Evolutionary conservation across 495 filamentous ascomycete genomes (phyloP).

Genomic region (Barbatosphaeria neglecta): DNA sequence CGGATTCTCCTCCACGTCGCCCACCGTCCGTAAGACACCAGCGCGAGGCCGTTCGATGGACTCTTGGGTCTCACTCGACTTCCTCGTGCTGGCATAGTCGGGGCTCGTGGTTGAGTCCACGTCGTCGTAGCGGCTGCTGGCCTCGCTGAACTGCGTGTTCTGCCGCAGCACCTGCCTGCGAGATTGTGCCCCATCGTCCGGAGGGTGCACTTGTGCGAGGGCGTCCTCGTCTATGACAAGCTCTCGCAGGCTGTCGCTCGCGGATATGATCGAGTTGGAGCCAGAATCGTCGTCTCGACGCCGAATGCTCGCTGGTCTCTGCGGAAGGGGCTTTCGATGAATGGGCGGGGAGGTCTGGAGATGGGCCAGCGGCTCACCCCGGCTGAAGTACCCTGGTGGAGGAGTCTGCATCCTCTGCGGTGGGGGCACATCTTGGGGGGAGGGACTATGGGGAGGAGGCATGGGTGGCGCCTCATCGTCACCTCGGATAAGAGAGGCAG

Average conservation of each 20-base stretch:
- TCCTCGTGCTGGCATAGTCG: slow-evolving; percentile 60
- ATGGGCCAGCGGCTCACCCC: slow-evolving; percentile 13
- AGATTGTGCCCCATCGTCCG: slow-evolving; percentile 8
- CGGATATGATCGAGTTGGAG: slow-evolving; percentile 24
- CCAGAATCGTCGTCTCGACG: slow-evolving; percentile 16
- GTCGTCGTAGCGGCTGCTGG: slow-evolving; percentile 35
- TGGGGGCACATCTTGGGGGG: slow-evolving; percentile 6
- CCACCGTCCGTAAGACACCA: slow-evolving; percentile 74
- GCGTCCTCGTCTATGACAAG: slow-evolving; percentile 54
- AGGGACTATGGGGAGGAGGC: slow-evolving; percentile 11
- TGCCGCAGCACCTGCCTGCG: slow-evolving; percentile 8
- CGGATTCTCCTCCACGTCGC: slow-evolving; percentile 33
- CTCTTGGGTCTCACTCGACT: slow-evolving; percentile 49
- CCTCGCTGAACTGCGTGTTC: slow-evolving; percentile 23
- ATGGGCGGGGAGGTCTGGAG: slow-evolving; percentile 24
- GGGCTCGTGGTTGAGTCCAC: slow-evolving; percentile 36
- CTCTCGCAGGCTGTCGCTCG: slow-evolving; percentile 51
- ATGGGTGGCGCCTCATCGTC: slow-evolving; percentile 1
- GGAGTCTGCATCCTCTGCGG: neutral
- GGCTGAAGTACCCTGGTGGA: neutral
- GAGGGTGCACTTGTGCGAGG: slow-evolving; percentile 36
- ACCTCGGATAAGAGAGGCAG: no score
- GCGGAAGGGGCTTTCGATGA: slow-evolving; percentile 52
- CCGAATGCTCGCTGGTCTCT: slow-evolving; percentile 26
- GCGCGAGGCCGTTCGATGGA: slow-evolving; percentile 62